phyloP scores from a whole-genome alignment of 345 rosid genomes.

The Noccaea caerulescens region DNA sequence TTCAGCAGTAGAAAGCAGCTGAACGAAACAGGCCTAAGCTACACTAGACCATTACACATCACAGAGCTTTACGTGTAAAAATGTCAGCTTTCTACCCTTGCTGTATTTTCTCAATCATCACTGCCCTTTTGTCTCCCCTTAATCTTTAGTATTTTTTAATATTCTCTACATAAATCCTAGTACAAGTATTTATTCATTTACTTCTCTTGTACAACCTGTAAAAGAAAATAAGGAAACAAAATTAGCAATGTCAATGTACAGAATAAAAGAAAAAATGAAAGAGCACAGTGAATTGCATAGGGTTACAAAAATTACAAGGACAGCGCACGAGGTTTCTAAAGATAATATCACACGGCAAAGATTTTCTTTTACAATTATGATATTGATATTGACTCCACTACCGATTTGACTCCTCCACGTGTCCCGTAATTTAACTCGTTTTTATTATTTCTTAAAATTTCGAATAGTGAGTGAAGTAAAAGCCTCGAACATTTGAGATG shows the following conservation, averaged over 20 bases:
- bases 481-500: constrained; percentile 31
- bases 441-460: neutral
- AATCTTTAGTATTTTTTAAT: neutral
- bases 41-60: constrained; percentile 32
- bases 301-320: constrained; percentile 4
- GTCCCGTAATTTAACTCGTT: constrained; percentile 5
- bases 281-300: constrained; percentile 12
- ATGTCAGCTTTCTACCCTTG: constrained; percentile 40
- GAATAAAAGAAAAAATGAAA: neutral
- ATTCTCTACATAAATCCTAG: constrained; percentile 29
- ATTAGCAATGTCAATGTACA: constrained; percentile 8
- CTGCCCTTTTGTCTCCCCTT: constrained; percentile 39
- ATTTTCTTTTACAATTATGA: constrained; percentile 43
- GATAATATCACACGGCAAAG: constrained; percentile 48
- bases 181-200: constrained; percentile 31
- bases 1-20: constrained; percentile 32
- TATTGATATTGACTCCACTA: constrained; percentile 43
- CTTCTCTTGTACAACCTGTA: constrained; percentile 16
- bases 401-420: constrained; percentile 40
- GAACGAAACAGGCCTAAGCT: constrained; percentile 37
- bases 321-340: constrained; percentile 29
- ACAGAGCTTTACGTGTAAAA: constrained; percentile 38
- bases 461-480: constrained; percentile 24
- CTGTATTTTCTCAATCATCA: constrained; percentile 42
- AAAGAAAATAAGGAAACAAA: neutral